These are phyloP conservation scores for Colletotrichum ledebouriae DNA, from an alignment of 2,329 filamentous ascomycete species.

Conservation along the genomic window DNA sequence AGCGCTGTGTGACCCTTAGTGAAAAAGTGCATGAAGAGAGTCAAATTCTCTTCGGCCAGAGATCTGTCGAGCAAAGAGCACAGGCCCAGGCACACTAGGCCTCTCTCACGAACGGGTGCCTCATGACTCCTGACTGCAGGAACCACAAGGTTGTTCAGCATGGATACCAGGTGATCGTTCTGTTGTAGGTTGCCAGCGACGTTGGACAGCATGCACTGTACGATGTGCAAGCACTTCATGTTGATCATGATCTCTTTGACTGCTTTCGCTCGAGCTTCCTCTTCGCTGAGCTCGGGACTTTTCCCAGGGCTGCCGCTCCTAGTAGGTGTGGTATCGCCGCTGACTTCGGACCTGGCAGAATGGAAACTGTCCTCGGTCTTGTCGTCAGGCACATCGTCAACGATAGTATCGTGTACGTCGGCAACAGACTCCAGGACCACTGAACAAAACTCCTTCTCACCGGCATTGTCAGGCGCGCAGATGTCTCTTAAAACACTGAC, in stretches of 20 bases:
- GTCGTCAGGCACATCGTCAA: constrained; percentile 72
- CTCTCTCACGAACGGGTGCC: constrained; percentile 90
- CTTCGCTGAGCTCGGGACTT: constrained; percentile 66
- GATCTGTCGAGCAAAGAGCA: constrained; percentile 93
- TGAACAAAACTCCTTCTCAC: constrained; percentile 86
- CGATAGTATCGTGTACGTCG: constrained; percentile 95
- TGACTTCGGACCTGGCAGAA: constrained; percentile 89
- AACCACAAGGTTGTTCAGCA: constrained; percentile 97
- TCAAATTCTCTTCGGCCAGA: constrained; percentile 91
- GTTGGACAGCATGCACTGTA: constrained; percentile 97
- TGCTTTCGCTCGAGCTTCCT: constrained; percentile 79
- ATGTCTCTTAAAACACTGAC: constrained; percentile 86
- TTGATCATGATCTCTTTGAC: constrained; percentile 95
- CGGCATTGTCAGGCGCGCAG: constrained; percentile 79
- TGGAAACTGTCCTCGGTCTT: constrained; percentile 84
- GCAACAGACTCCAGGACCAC: constrained; percentile 93
- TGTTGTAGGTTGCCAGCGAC: constrained; percentile 89
- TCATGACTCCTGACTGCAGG: constrained; percentile 95
- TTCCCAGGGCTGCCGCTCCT: constrained; percentile 59
- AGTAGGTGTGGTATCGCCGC: constrained; percentile 71
- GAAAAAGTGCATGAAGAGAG: constrained; percentile 96
- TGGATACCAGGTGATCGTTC: constrained; percentile 93
- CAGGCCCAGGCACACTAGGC: constrained; percentile 88
- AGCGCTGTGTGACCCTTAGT: constrained; percentile 90
- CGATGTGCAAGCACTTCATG: constrained; percentile 97